Conservation (phyloP, 2,329 filamentous ascomycete genomes). For the Arachnomyces sp. region DNA sequence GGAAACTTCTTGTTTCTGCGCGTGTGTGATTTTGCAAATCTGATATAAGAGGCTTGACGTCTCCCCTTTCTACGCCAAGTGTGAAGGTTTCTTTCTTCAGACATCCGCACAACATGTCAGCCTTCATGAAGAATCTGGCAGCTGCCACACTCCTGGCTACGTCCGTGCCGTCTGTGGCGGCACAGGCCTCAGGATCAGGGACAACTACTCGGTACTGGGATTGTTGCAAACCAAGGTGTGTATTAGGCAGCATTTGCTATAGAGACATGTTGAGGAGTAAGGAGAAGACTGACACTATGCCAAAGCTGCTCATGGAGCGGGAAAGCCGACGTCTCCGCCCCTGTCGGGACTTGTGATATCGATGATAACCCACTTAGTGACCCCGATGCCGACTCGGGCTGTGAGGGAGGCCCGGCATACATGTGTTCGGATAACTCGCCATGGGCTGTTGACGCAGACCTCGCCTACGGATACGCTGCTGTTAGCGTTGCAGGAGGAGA, state of each 20-base stretch:
- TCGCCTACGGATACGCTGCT: conserved; percentile 59
- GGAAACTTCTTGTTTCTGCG: no score
- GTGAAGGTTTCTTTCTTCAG: no score
- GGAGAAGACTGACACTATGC: not conserved
- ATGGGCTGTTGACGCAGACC: conserved; percentile 50
- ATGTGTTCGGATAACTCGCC: conserved; percentile 56
- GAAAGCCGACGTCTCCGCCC: conserved; percentile 46
- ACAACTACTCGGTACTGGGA: conserved; percentile 39
- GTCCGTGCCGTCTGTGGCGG: not conserved
- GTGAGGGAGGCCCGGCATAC: conserved; percentile 49
- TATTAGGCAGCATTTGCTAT: not conserved
- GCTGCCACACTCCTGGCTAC: conserved; percentile 3
- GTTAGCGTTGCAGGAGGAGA: conserved; percentile 47
- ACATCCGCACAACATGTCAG: no score
- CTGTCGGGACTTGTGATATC: conserved; percentile 48
- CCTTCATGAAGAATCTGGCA: no score
- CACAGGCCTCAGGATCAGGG: conserved; percentile 19
- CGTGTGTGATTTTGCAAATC: no score
- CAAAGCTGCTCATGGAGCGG: conserved; percentile 38
- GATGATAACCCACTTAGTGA: conserved; percentile 48
- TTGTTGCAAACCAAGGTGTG: conserved; percentile 54
- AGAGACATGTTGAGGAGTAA: no score
- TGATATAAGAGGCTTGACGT: no score
- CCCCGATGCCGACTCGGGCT: conserved; percentile 43
- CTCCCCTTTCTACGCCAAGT: no score